Base-by-base conservation (phyloP, 2,329 filamentous ascomycete species). In the Geoglossum cookeanum region DNA sequence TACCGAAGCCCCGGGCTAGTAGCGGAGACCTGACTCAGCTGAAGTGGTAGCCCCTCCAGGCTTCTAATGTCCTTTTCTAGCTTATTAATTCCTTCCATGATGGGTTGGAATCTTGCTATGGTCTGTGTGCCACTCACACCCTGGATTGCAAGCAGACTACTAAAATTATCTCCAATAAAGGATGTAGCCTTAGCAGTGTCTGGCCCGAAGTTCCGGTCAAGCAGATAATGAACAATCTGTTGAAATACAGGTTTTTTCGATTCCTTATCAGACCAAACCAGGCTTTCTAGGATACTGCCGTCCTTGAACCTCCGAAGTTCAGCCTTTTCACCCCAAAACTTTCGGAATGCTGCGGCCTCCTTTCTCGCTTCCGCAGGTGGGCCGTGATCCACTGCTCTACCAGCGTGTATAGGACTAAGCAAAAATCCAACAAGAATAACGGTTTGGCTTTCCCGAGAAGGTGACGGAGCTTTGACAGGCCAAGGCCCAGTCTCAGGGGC, bases 271-370 rank as follows among this genome's bases (percentile, higher is more conserved):
- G 75, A 60, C 92, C 92, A 98, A 22, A 94, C 83, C 33, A 97
- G 74, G 65, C 87, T 95, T 69, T 98, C 94, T 7, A 89, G 76
- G 62, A 98, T 96, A 63, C 84, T 91, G 27, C 92, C 92, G 65
- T 97, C 89, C 64, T 90, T 94, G 74, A 98, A 98, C 22, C 92
- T 85, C 61, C 92, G 81, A 51, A 98, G 75, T 68, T 98, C 92
- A 1, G 92, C 80, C 67, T 92, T 94, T 8, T 91, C 84, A 5
- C 91, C 92, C 92, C 94, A 98, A 67, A 98, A 97, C 37, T 83
- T 80, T 39, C 87, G 85, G 68, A 96, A 98, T 35, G 77, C 77
- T 8, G 82, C 81, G 29, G 89, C 85, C 61, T 88, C 87, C 61
- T 85, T 82, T 68, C 91, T 89, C 60, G 92, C 79, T 66, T 97